Percentiles rank a stretch among this genome's conserved stretches.
Evolutionary conservation across 768 basidiomycete species (phyloP).

Genomic region (Lactarius tabidus): DNA sequence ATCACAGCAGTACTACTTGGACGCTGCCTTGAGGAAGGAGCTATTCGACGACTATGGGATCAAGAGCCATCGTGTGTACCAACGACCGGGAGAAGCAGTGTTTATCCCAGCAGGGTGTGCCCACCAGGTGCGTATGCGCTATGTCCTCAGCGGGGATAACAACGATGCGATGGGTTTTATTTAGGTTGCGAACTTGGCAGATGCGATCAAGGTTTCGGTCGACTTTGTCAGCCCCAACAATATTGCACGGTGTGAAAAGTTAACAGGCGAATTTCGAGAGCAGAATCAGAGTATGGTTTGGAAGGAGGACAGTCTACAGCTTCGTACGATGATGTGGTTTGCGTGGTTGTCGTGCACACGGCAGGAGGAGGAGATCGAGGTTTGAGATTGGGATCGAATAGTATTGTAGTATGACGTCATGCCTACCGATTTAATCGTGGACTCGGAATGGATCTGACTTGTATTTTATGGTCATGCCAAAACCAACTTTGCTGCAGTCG

Average conservation of each 20-base stretch:
- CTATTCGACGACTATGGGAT: conserved; percentile 67
- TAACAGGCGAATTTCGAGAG: conserved; percentile 85
- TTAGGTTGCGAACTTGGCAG: conserved; percentile 88
- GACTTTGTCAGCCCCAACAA: conserved; percentile 97
- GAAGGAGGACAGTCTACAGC: conserved; percentile 92
- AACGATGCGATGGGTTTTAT: conserved; percentile 3
- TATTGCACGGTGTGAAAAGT: conserved; percentile 74
- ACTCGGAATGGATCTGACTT: neutral
- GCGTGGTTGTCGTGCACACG: conserved; percentile 73
- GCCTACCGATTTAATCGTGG: neutral
- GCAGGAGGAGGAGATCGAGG: conserved; percentile 38
- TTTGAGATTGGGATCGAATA: neutral
- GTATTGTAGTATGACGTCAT: neutral
- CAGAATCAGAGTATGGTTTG: conserved; percentile 85
- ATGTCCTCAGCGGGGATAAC: neutral
- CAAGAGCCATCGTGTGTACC: conserved; percentile 78
- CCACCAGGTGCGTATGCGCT: conserved; percentile 60
- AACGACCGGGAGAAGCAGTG: conserved; percentile 87
- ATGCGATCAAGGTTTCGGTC: conserved; percentile 92
- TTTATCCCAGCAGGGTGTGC: conserved; percentile 95
- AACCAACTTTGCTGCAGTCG: conserved; percentile 23
- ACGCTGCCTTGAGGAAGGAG: conserved; percentile 59
- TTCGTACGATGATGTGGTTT: conserved; percentile 92
- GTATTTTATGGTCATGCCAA: conserved; percentile 14
- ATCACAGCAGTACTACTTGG: conserved; percentile 83